Evolutionary conservation across 1,139 yeast genomes (phyloP).

Genomic region (Debaryomyces robertsiae): DNA sequence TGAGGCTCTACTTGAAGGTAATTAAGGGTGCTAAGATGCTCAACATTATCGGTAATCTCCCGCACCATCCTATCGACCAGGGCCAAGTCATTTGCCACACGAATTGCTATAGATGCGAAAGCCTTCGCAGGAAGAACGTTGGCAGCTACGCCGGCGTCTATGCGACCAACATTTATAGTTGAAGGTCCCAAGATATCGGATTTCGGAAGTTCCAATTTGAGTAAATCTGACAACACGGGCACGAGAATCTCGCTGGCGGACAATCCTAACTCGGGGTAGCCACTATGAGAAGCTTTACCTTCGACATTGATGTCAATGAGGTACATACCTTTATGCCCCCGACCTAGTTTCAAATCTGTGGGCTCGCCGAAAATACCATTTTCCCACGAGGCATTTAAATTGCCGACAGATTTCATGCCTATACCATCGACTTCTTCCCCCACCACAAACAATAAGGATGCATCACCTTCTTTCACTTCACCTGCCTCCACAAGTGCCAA

Average conservation of each 20-base stretch:
- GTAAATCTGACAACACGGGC: slow-evolving; percentile 43
- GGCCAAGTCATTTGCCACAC: slow-evolving; percentile 55
- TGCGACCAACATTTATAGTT: slow-evolving; percentile 60
- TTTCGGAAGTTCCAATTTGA: slow-evolving; percentile 45
- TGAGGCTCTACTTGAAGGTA: slow-evolving; percentile 36
- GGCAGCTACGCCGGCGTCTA: slow-evolving; percentile 61
- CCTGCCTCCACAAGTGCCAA: slow-evolving; percentile 43
- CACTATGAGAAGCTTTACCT: slow-evolving; percentile 69
- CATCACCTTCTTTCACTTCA: slow-evolving; percentile 53
- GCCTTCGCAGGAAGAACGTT: slow-evolving; percentile 69
- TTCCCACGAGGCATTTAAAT: slow-evolving; percentile 55
- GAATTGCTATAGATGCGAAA: slow-evolving; percentile 48
- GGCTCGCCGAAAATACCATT: slow-evolving; percentile 75
- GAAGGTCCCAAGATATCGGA: slow-evolving; percentile 60
- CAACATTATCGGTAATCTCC: slow-evolving; percentile 34
- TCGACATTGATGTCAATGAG: slow-evolving; percentile 43
- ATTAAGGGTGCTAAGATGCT: slow-evolving; percentile 22
- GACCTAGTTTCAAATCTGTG: slow-evolving; percentile 67
- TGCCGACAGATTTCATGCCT: slow-evolving; percentile 56
- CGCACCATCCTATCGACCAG: slow-evolving; percentile 38
- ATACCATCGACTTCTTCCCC: slow-evolving; percentile 67
- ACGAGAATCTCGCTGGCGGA: slow-evolving; percentile 62
- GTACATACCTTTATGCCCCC: slow-evolving; percentile 67
- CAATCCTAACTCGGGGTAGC: slow-evolving; percentile 69
- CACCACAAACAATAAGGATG: slow-evolving; percentile 62